A percentile compares a stretch with the other conserved stretches of the same genome.
phyloP scores from a whole-genome alignment of 257 asterid species.

The Solanum boliviense region DNA sequence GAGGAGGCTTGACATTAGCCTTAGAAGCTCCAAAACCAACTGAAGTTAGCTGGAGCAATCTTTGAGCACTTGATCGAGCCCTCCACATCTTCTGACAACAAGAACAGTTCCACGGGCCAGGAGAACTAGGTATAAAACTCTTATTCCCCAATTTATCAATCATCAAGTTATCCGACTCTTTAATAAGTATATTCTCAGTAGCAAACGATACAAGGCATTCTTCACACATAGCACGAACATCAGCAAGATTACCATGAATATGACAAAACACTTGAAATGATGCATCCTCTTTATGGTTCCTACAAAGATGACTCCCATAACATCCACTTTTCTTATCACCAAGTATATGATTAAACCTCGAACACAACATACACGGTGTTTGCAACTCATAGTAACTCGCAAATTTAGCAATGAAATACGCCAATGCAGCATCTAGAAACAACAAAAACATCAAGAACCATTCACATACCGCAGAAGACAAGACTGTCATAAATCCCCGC shows the following conservation, averaged over 20 bases:
- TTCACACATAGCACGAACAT: conserved; percentile 51
- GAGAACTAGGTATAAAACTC: conserved; percentile 21
- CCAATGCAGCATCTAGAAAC: conserved; percentile 47
- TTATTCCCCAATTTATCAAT: conserved; percentile 44
- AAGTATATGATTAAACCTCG: conserved; percentile 40
- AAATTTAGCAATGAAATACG: conserved; percentile 40
- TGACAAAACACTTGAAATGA: conserved; percentile 55
- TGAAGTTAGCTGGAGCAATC: conserved; percentile 35
- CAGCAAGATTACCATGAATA: conserved; percentile 43
- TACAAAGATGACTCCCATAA: conserved; percentile 38
- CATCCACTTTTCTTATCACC: conserved; percentile 29
- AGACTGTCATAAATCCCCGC: conserved; percentile 34
- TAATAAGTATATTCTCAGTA: conserved; percentile 14
- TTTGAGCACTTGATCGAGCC: conserved; percentile 42
- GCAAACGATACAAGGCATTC: conserved; percentile 51
- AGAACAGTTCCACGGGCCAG: conserved; percentile 37
- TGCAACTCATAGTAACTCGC: conserved; percentile 53
- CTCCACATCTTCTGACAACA: conserved; percentile 56
- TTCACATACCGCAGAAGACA: conserved; percentile 80
- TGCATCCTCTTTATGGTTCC: conserved; percentile 57
- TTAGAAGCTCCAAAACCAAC: conserved; percentile 61
- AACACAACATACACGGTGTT: conserved; percentile 65
- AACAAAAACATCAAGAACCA: conserved; percentile 75
- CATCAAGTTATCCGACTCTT: conserved; percentile 33
- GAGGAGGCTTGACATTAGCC: conserved; percentile 66